Evolutionary conservation across 805 yeast genomes (phyloP).

Genomic region (Komagataella pastoris): DNA sequence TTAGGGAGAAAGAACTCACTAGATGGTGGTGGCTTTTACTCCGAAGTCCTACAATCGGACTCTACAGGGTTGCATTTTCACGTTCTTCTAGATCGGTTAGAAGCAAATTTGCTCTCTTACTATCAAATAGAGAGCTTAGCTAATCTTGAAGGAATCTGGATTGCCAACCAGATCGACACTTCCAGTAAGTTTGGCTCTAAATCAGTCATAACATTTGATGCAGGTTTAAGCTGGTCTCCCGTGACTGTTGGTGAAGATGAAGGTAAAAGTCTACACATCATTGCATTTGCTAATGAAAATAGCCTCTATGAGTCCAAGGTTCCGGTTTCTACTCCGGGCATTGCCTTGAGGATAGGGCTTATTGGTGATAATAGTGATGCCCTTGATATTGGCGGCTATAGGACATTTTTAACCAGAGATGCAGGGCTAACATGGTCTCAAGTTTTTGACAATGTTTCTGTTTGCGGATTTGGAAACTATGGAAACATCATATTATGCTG

Average conservation of each 20-base stretch:
- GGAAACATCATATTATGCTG: conserved; percentile 59
- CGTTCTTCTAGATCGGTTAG: conserved; percentile 25
- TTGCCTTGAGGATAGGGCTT: not conserved
- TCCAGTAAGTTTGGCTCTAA: conserved; percentile 13
- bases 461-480: conserved; percentile 58
- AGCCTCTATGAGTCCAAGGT: not conserved
- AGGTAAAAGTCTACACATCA: not conserved
- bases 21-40: conserved; percentile 5
- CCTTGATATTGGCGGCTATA: conserved; percentile 5
- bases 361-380: conserved; percentile 16
- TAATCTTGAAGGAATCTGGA: conserved; percentile 48
- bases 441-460: conserved; percentile 36
- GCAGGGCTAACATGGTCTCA: conserved; percentile 66
- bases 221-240: conserved; percentile 40
- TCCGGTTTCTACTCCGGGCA: not conserved
- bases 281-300: not conserved
- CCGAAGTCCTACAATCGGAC: conserved; percentile 36
- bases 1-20: conserved; percentile 11
- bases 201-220: conserved; percentile 32
- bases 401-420: conserved; percentile 57
- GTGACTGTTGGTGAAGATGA: conserved; percentile 36
- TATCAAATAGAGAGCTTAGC: conserved; percentile 29
- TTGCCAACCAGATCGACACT: conserved; percentile 28
- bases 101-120: conserved; percentile 22
- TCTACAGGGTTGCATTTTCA: conserved; percentile 44